Evolutionary conservation across 2,329 filamentous ascomycete genomes (phyloP), one percentile per base, ranked within the genome.

Genomic region (Conoideocrella luteorostrata): DNA sequence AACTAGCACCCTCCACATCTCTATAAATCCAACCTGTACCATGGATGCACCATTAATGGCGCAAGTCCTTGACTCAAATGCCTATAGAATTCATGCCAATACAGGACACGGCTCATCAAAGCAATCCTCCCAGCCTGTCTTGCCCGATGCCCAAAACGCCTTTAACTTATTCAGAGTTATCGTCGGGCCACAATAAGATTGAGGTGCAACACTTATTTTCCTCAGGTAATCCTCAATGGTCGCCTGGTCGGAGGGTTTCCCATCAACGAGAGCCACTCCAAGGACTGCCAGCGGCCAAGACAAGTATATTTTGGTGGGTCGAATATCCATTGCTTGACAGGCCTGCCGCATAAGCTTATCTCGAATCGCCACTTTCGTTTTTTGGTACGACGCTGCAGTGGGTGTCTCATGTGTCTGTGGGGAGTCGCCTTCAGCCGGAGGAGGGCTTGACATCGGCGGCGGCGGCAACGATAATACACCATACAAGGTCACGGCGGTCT

Each of bases 211-310:
- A 7, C 30, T 17, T 9, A 45, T 36, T 24, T 34, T 40, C 29
- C 23, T 11, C 17, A 40, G 29, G 15, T 30, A 40, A 7, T 41
- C 28, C 30, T 45, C 43, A 7, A 45, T 37, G 7, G 18, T 35
- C 21, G 28, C 10, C 21, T 23, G 26, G 9, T 40, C 28, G 3
- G 43, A 21, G 12, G n/a, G 28, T 4, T 22, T n/a, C 24, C 37
- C 37, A n/a, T 45, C 43, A 23, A 18, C 30, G 5, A 45, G 43
- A 7, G 43, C 36, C 2, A 32, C 43, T 11, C 30, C 43, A 12
- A 45, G 43, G n/a, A 45, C 43, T 7, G 43, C 37, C 30, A 45
- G 15, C 3, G 43, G 43, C 43, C 43, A 45, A n/a, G 36, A 17
- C 3, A 40, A 29, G 7, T 29, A 45, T 10, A 45, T 17, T 11